Evolutionary conservation across 2,329 filamentous ascomycete species (phyloP).

Genomic region (Aspergillus texensis): DNA sequence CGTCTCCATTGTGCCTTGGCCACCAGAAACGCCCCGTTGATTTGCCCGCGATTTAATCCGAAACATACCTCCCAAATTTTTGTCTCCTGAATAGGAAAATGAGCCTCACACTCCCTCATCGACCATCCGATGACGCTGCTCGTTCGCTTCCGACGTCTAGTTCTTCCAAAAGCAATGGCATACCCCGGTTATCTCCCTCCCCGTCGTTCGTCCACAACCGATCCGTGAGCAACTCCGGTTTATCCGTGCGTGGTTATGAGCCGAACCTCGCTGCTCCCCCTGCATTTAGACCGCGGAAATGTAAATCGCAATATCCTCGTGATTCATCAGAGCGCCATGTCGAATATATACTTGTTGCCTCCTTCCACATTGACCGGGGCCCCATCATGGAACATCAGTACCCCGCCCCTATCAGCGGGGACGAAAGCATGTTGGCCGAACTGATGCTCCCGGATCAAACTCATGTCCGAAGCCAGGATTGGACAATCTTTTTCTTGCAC

Average conservation of each 20-base stretch:
- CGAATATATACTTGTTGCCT: conserved; percentile 96
- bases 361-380: conserved; percentile 94
- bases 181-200: conserved; percentile 62
- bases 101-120: conserved; percentile 41
- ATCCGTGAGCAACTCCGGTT: conserved; percentile 51
- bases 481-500: conserved; percentile 98
- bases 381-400: conserved; percentile 99
- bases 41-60: conserved; percentile 4
- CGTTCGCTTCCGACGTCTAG: conserved; percentile 52
- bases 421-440: conserved; percentile 97
- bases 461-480: conserved; percentile 91
- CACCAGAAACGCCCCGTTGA: neutral
- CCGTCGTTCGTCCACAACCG: conserved; percentile 57
- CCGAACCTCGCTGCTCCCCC: conserved; percentile 37
- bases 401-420: conserved; percentile 89
- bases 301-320: conserved; percentile 76
- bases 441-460: conserved; percentile 98
- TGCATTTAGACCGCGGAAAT: conserved; percentile 52
- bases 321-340: conserved; percentile 85
- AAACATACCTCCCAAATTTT: conserved; percentile 1
- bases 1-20: neutral
- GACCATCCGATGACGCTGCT: conserved; percentile 42
- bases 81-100: conserved; percentile 27
- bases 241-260: conserved; percentile 41
- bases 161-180: conserved; percentile 51